Conservation (phyloP, 257 asterid genomes). For the Jacaranda copaia region DNA sequence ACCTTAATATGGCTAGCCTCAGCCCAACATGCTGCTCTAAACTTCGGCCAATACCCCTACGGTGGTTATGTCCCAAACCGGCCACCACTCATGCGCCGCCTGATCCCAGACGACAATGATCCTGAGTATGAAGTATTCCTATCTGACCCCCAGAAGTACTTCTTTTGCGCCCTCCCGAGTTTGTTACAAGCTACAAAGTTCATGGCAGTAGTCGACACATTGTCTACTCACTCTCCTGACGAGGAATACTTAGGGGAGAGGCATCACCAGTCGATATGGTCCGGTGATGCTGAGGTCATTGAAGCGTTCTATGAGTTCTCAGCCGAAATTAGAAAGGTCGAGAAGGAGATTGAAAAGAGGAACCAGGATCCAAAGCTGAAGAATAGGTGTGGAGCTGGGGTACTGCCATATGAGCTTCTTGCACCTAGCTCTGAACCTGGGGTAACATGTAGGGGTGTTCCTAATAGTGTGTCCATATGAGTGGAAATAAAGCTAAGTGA, state of each 20-base stretch:
- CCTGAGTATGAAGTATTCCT: constrained; percentile 69
- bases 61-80: constrained; percentile 97
- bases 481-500: constrained; percentile 9
- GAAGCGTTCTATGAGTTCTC: constrained; percentile 81
- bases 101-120: constrained; percentile 77
- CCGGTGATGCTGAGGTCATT: constrained; percentile 69
- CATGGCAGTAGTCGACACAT: constrained; percentile 95
- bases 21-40: constrained; percentile 95
- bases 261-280: constrained; percentile 81
- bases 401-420: constrained; percentile 90
- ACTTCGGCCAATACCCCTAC: constrained; percentile 95
- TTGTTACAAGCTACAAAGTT: constrained; percentile 87
- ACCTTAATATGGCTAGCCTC: constrained; percentile 90
- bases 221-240: constrained; percentile 92
- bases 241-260: constrained; percentile 95
- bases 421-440: constrained; percentile 91
- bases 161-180: constrained; percentile 80
- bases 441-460: constrained; percentile 96
- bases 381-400: constrained; percentile 96
- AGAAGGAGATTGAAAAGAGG: constrained; percentile 81
- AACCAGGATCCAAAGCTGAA: constrained; percentile 52
- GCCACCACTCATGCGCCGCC: constrained; percentile 85
- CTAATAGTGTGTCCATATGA: constrained; percentile 95
- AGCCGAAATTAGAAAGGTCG: constrained; percentile 58
- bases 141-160: constrained; percentile 83